A percentile compares a stretch with the other conserved stretches of the same genome.
Conservation (phyloP, 352 stramenopile species). For the Phytophthora foliorum region DNA sequence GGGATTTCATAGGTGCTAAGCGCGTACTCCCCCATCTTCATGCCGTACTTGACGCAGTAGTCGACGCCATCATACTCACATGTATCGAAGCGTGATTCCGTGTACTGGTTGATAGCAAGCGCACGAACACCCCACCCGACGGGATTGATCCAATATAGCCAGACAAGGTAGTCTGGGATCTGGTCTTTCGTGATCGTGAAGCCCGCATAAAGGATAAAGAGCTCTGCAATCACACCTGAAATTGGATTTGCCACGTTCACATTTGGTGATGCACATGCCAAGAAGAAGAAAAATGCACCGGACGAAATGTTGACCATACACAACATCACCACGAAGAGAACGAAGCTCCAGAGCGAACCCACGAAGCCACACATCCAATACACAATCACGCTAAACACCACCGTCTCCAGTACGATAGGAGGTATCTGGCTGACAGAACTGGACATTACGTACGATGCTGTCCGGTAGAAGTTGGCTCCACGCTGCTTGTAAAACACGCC, state of each 20-base stretch:
- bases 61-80: constrained; percentile 37
- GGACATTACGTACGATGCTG: constrained; percentile 28
- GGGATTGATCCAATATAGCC: constrained; percentile 34
- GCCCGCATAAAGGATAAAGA: constrained; percentile 26
- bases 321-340: constrained; percentile 25
- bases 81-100: constrained; percentile 25
- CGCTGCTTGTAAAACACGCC: constrained; percentile 35
- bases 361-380: constrained; percentile 42
- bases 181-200: constrained; percentile 32
- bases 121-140: constrained; percentile 28
- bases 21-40: constrained; percentile 30
- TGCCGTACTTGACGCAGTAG: constrained; percentile 35
- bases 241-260: constrained; percentile 24
- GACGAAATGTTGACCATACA: constrained; percentile 20
- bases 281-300: constrained; percentile 29
- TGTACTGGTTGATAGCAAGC: constrained; percentile 40
- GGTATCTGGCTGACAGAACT: constrained; percentile 19
- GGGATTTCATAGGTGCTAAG: constrained; percentile 30
- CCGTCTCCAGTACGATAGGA: constrained; percentile 20
- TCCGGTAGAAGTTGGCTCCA: constrained; percentile 28
- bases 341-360: constrained; percentile 15
- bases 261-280: constrained; percentile 19
- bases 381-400: constrained; percentile 18
- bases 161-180: constrained; percentile 32
- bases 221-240: constrained; percentile 1